Base-by-base conservation (phyloP, 345 rosid species). In the Brassica juncea region DNA sequence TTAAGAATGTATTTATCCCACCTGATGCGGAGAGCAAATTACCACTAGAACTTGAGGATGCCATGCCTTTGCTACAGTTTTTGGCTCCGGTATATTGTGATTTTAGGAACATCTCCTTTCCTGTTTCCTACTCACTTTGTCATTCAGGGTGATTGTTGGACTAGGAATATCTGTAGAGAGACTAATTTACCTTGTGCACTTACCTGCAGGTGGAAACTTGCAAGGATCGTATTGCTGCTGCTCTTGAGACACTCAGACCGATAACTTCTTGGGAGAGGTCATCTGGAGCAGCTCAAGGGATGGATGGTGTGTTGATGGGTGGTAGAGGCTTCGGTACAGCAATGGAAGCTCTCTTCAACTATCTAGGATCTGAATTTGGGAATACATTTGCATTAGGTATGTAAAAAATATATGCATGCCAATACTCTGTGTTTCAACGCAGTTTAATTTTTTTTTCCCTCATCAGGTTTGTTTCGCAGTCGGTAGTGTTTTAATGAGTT, bases 271-370 rank as follows among this genome's bases (percentile, higher is more conserved):
- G 99, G 98, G 99, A 92, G 82, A 92, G 99, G 87, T 86, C 89
- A 37, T 66, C 97, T 11, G 94, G 89, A 75, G 87, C 89, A 66
- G 89, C 90, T 73, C 97, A 90, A 84, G 91, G 89, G 58, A 32
- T 91, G 34, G 99, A 91, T 76, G 91, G 98, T 59, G 93, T 96
- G 69, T 80, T 91, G 84, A 88, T 96, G 92, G 97, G 99, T 34
- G 99, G 97, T 57, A 87, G 99, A 78, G 99, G 98, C 65, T 93
- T 95, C 85, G 98, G 99, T 72, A 87, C 84, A 66, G 99, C 99
- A 76, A 91, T 95, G 99, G 99, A 95, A 85, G 87, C 92, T 71
- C 90, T 93, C 21, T 87, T 92, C 78, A 95, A 87, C 84, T 95
- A 90, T 86, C 89, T 96, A 68, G 98, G 98, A 68, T 92, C 99